Conservation (phyloP, 495 filamentous ascomycete genomes). For the Trichoderma asperelloides region DNA sequence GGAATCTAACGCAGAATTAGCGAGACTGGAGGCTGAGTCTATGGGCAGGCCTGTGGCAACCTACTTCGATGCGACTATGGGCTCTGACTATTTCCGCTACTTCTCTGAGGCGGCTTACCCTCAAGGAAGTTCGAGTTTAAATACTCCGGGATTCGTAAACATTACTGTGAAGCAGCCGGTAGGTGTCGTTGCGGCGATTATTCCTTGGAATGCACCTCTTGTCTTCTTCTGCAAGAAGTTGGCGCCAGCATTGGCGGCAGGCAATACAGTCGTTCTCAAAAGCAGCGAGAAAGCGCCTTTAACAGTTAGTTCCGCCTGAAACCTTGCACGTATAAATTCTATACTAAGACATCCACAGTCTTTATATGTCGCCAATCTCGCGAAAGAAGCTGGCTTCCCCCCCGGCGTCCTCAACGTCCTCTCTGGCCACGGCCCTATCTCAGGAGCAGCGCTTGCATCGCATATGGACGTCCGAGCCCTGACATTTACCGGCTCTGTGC, state of each 20-base stretch:
- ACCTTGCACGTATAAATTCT: not conserved
- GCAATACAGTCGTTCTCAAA: slow-evolving; percentile 82
- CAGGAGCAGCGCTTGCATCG: slow-evolving; percentile 44
- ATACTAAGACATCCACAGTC: not conserved
- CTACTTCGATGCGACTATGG: not conserved
- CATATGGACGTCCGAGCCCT: slow-evolving; percentile 47
- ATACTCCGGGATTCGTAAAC: slow-evolving; percentile 61
- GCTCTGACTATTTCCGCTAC: slow-evolving; percentile 19
- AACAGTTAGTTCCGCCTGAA: slow-evolving; percentile 39
- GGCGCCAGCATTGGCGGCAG: slow-evolving; percentile 72
- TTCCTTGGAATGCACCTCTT: slow-evolving; percentile 79
- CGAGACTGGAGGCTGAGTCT: not conserved
- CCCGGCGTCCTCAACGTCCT: slow-evolving; percentile 50
- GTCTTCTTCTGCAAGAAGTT: slow-evolving; percentile 84
- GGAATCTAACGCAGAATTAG: slow-evolving; percentile 25
- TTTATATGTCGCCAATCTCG: slow-evolving; percentile 33
- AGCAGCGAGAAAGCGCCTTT: slow-evolving; percentile 72
- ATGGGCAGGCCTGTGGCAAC: not conserved
- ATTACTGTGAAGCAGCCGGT: slow-evolving; percentile 66
- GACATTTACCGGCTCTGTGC: slow-evolving; percentile 46
- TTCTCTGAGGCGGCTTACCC: slow-evolving; percentile 13
- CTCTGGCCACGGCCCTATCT: slow-evolving; percentile 42
- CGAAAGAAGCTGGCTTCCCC: slow-evolving; percentile 48
- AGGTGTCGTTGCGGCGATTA: slow-evolving; percentile 70
- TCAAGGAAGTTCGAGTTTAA: slow-evolving; percentile 62